A percentile compares a stretch with the other conserved stretches of the same genome.
These are phyloP conservation scores for Solanum paucissectum DNA, from an alignment of 257 asterid genomes.

Conservation along the genomic window DNA sequence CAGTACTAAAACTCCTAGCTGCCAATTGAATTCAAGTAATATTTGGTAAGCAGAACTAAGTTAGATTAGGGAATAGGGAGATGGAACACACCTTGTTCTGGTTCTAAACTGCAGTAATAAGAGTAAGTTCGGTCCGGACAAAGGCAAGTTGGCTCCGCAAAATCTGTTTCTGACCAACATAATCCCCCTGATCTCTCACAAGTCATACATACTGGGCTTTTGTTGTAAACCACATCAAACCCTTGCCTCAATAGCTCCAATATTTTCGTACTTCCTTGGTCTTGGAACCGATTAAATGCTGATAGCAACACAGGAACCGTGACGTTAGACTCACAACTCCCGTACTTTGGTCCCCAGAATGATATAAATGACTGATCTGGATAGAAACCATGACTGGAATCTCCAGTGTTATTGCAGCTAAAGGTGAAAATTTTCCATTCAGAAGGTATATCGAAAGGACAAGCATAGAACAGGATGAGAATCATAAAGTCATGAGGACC, in stretches of 20 bases:
- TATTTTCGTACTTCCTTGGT: not conserved
- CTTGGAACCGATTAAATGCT: not conserved
- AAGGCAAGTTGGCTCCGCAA: not conserved
- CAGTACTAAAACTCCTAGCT: too few species aligned
- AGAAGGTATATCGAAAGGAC: not conserved
- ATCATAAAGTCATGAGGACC: not conserved
- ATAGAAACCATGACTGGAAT: not conserved
- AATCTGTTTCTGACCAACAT: conserved; percentile 6
- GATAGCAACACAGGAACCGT: not conserved
- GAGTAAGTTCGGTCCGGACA: not conserved
- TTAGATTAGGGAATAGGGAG: too few species aligned
- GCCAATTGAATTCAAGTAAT: too few species aligned
- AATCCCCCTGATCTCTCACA: conserved; percentile 3
- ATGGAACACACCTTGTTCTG: not conserved
- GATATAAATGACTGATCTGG: not conserved
- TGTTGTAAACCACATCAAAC: not conserved
- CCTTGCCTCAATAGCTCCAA: conserved; percentile 1
- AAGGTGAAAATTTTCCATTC: not conserved
- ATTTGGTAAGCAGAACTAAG: too few species aligned
- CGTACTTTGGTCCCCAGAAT: not conserved
- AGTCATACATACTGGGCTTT: not conserved
- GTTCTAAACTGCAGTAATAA: not conserved
- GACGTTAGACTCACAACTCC: not conserved
- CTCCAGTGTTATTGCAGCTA: not conserved
- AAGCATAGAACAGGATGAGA: not conserved